A percentile compares a stretch with the other conserved stretches of the same genome.
Evolutionary conservation across 2,329 filamentous ascomycete genomes (phyloP).

Genomic region (Nigrospora oryzae): DNA sequence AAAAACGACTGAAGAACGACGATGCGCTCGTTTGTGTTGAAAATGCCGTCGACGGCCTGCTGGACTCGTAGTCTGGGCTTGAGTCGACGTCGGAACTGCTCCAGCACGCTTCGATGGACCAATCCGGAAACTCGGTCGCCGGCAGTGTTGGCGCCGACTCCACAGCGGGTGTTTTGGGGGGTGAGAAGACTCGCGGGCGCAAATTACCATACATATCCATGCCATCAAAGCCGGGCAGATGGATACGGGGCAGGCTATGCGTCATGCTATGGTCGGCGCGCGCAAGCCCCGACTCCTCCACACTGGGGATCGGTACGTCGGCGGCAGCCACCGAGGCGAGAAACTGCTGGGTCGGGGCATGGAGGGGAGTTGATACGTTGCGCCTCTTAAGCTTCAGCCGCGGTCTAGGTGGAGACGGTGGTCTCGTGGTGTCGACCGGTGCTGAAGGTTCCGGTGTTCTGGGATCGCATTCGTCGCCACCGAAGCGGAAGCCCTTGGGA

Average conservation of each 20-base stretch:
- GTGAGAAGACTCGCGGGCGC: slow-evolving; percentile 36
- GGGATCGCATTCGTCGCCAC: slow-evolving; percentile 26
- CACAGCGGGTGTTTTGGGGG: slow-evolving; percentile 52
- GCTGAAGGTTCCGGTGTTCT: slow-evolving; percentile 45
- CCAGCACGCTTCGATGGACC: slow-evolving; percentile 48
- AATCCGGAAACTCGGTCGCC: slow-evolving; percentile 45
- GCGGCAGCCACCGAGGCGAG: slow-evolving; percentile 59
- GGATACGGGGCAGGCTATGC: slow-evolving; percentile 25
- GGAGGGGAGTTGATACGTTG: slow-evolving; percentile 36
- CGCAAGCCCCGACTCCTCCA: slow-evolving; percentile 43
- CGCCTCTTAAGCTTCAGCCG: slow-evolving; percentile 48
- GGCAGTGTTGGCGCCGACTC: slow-evolving; percentile 33
- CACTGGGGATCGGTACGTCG: slow-evolving; percentile 56
- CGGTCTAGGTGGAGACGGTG: slow-evolving; percentile 40
- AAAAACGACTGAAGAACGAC: slow-evolving; percentile 49
- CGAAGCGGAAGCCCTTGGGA: slow-evolving; percentile 31
- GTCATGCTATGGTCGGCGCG: slow-evolving; percentile 34
- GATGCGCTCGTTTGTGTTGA: slow-evolving; percentile 52
- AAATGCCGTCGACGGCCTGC: slow-evolving; percentile 50
- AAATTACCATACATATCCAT: slow-evolving; percentile 21
- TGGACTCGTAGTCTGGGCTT: slow-evolving; percentile 50
- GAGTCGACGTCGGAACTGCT: slow-evolving; percentile 45
- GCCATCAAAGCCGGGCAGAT: slow-evolving; percentile 22
- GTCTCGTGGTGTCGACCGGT: slow-evolving; percentile 26
- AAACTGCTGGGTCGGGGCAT: slow-evolving; percentile 56